Base-by-base conservation (phyloP, 2,329 filamentous ascomycete species). In the Ophiostoma ulmi region DNA sequence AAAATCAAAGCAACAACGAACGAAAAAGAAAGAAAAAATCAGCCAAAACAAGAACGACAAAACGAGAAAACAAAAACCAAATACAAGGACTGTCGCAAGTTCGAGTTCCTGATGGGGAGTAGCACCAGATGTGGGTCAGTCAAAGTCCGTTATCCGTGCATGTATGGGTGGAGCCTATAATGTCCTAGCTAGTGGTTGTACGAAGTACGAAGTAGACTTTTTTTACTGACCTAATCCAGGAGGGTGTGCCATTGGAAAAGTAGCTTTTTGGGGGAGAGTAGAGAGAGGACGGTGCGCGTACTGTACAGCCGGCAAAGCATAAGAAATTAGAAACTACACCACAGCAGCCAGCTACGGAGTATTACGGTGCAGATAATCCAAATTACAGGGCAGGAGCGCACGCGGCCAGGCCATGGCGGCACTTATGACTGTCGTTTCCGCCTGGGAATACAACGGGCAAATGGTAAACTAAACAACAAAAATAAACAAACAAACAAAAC, bases 91-190 rank as follows among this genome's bases (percentile, higher is more conserved):
- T 36, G 52, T 58, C 58, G 55, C 52, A 38, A 48, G 68, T 31
- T 61, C 61, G 55, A 65, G 67, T 55, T 58, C 70, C 67, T 69
- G 70, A 61, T 67, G 61, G 70, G 55, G 63, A 69, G 70, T 71
- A 69, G 70, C 67, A 71, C 26, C 48, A 38, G 44, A 22, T 38
- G 70, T 71, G 70, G 70, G 52, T 22, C 64, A 69, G 52, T 64
- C 68, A 69, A 69, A 71, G 68, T 69, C 64, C 64, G 70, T 68
- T 71, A 71, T 71, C 70, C 68, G 70, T 71, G 70, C 70, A 71
- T 71, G 70, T 39, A 67, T 67, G 61, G 70, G 52, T 64, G 38
- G 48, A 63, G 6, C 36, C 11, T 69, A 58, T 64, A 65, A 41
- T 65, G 63, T 65, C 63, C 63, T 65, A 65, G 61, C 36, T 17